Conservation (phyloP, 352 stramenopile genomes). For the Phytophthora idaei region DNA sequence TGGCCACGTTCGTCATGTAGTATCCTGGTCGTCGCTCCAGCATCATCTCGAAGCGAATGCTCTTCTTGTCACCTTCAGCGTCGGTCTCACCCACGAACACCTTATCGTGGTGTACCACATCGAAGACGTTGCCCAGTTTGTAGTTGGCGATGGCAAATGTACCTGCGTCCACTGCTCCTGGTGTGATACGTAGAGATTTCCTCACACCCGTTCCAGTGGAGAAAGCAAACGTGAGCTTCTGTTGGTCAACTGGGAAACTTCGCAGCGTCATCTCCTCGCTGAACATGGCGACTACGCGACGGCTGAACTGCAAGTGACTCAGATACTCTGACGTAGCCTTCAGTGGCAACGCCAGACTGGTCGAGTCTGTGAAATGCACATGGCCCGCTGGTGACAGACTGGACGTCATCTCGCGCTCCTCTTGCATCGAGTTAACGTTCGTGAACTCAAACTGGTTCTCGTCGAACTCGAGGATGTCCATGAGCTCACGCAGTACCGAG, state of each 20-base stretch:
- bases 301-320: constrained; percentile 48
- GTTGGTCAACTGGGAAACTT: constrained; percentile 65
- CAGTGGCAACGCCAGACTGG: constrained; percentile 20
- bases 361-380: constrained; percentile 38
- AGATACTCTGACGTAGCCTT: constrained; percentile 28
- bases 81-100: constrained; percentile 54
- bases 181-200: constrained; percentile 40
- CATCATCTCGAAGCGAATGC: constrained; percentile 65
- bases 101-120: constrained; percentile 57
- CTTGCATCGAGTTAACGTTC: constrained; percentile 45
- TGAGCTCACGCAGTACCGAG: constrained; percentile 44
- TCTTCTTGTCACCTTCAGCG: constrained; percentile 40
- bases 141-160: constrained; percentile 58
- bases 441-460: constrained; percentile 50
- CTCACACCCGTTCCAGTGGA: constrained; percentile 41
- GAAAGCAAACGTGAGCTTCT: constrained; percentile 62
- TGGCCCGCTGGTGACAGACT: constrained; percentile 33
- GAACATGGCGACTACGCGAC: constrained; percentile 50
- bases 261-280: constrained; percentile 63
- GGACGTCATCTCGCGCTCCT: constrained; percentile 40
- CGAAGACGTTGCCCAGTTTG: constrained; percentile 60
- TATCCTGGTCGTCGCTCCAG: constrained; percentile 54
- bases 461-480: constrained; percentile 49
- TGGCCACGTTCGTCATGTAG: constrained; percentile 62
- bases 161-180: constrained; percentile 41